Conservation (phyloP, 1,139 yeast species). For the Suhomyces yuchorum region DNA sequence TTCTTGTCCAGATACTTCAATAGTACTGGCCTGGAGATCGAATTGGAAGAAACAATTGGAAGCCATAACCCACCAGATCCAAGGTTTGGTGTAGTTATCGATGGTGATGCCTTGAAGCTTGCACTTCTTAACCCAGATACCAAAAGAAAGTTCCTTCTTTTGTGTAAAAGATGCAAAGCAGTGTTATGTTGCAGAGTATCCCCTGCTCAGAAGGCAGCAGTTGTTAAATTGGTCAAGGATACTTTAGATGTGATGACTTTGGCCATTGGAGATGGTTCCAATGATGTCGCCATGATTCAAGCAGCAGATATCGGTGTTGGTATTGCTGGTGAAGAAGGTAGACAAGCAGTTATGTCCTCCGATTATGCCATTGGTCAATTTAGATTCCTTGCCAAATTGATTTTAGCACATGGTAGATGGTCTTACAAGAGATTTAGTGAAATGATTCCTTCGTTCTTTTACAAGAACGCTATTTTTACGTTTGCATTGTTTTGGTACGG, state of each 20-base stretch:
- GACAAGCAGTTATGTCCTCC: slow-evolving; percentile 97
- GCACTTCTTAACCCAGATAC: slow-evolving; percentile 60
- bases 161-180: slow-evolving; percentile 92
- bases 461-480: slow-evolving; percentile 88
- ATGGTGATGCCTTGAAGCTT: slow-evolving; percentile 85
- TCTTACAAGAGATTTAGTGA: slow-evolving; percentile 88
- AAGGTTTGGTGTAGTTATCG: slow-evolving; percentile 80
- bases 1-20: slow-evolving; percentile 64
- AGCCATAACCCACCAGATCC: slow-evolving; percentile 82
- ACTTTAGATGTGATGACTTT: slow-evolving; percentile 84
- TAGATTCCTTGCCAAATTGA: slow-evolving; percentile 73
- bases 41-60: slow-evolving; percentile 59
- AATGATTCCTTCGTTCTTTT: slow-evolving; percentile 92
- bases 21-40: slow-evolving; percentile 62
- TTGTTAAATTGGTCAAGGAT: slow-evolving; percentile 79
- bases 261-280: slow-evolving; percentile 97
- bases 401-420: slow-evolving; percentile 96
- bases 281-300: slow-evolving; percentile 98
- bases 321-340: slow-evolving; percentile 97
- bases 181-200: slow-evolving; percentile 96
- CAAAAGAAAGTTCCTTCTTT: slow-evolving; percentile 70
- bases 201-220: slow-evolving; percentile 96
- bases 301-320: slow-evolving; percentile 98
- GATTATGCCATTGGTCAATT: slow-evolving; percentile 97
- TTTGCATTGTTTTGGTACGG: slow-evolving; percentile 94